A percentile compares a stretch with the other conserved stretches of the same genome.
phyloP scores from a whole-genome alignment of 805 yeast genomes.

The Yamadazyma paraphyllophila region DNA sequence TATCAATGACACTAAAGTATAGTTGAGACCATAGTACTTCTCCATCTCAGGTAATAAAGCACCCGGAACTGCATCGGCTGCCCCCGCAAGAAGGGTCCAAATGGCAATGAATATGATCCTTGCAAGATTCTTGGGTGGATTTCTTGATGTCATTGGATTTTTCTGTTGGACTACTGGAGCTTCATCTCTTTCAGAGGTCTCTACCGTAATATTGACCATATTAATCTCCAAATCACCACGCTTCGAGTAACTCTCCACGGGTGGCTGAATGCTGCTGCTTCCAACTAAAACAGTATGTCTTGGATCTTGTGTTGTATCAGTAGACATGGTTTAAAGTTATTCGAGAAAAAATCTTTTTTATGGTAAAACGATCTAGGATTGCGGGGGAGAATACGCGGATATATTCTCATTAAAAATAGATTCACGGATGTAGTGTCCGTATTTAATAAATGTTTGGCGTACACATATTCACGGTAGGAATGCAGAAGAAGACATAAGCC shows the following conservation, averaged over 20 bases:
- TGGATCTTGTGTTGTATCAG: not conserved
- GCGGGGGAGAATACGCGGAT: too few species aligned
- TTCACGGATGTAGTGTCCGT: too few species aligned
- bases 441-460: too few species aligned
- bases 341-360: too few species aligned
- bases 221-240: not conserved
- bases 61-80: conserved; percentile 61
- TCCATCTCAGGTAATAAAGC: conserved; percentile 57
- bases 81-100: conserved; percentile 44
- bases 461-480: too few species aligned
- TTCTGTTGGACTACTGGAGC: not conserved
- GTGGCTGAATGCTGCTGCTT: not conserved
- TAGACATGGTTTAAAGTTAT: too few species aligned
- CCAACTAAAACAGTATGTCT: not conserved
- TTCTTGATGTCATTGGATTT: conserved; percentile 35
- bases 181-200: not conserved
- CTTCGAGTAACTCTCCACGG: not conserved
- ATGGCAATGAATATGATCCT: conserved; percentile 39
- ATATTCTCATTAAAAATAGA: too few species aligned
- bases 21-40: conserved; percentile 43
- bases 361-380: too few species aligned
- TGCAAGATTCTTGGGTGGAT: conserved; percentile 45
- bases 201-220: conserved; percentile 2
- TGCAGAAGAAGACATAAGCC: too few species aligned
- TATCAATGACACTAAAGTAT: conserved; percentile 52